Base-by-base conservation (phyloP, 345 rosid genomes). In the Eucalyptus sp. region DNA sequence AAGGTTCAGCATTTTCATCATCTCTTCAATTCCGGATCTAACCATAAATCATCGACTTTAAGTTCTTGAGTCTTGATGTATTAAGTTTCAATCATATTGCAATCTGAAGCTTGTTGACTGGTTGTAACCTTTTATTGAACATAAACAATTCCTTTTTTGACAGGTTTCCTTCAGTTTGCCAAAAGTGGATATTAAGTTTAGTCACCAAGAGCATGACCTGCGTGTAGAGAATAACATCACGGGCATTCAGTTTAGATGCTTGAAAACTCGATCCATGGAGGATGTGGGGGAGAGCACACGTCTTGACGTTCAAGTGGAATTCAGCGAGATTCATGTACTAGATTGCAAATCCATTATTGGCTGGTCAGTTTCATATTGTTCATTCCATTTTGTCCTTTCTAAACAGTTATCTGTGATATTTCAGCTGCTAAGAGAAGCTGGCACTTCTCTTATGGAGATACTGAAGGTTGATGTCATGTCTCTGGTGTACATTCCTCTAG, bases 201-300 rank as follows among this genome's bases (percentile, higher is more conserved):
- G 93, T 68, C 95, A 97, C 90, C 94, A 81, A 86, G 97, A 97
- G 87, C 97, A 93, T 90, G 91, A 92, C 90, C 92, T 98, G 91
- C 87, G 89, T 87, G 87, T 95, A 86, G 97, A 95, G 93, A 98
- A 95, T 93, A 94, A 95, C 90, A 95, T 98, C 91, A 97, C 90
- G 90, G 99, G 99, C 87, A 92, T 98, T 90, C 95, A 94, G 91
- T 92, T 97, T 88, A 95, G 93, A 89, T 93, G 95, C 92, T 88
- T 91, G 89, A 97, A 97, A 92, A 94, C 99, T 87, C 92, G 91
- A 86, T 94, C 94, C 81, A 89, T 76, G 87, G 99, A 98, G 94
- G 99, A 98, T 93, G 92, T 93, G 79, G 99, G 98, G 90, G 99
- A 97, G 93, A 94, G 96, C 89, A 95, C 97, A 86, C 98, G 99